Percentiles rank a stretch among this genome's conserved stretches.
Evolutionary conservation across 805 yeast species (phyloP).

Genomic region (Candida multigemmis): DNA sequence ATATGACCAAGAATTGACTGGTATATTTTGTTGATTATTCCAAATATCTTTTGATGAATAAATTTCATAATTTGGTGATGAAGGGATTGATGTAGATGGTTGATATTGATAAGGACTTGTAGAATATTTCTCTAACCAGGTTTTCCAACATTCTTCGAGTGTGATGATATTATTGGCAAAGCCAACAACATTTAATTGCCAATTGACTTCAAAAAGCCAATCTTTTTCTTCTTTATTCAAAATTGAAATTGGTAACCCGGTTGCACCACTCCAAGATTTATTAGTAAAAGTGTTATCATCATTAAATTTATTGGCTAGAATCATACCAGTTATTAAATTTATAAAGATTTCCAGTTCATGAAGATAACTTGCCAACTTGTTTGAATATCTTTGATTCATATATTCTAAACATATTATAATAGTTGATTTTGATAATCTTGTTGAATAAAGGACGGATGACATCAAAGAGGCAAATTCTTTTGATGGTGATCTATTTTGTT

Average conservation of each 20-base stretch:
- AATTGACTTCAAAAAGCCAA: constrained; percentile 56
- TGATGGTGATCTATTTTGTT: constrained; percentile 36
- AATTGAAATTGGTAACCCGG: constrained; percentile 56
- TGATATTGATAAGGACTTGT: constrained; percentile 1
- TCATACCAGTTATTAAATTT: constrained; percentile 57
- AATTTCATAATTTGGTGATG: constrained; percentile 3
- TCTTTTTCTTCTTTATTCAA: constrained; percentile 61
- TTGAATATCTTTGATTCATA: constrained; percentile 49
- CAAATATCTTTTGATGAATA: constrained; percentile 1
- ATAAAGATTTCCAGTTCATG: constrained; percentile 35
- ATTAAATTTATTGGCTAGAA: constrained; percentile 86
- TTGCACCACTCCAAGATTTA: constrained; percentile 94
- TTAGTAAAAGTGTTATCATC: constrained; percentile 96
- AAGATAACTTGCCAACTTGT: constrained; percentile 11
- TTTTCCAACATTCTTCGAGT: constrained; percentile 36
- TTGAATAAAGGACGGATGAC: constrained; percentile 68
- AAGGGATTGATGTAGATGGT: constrained; percentile 3
- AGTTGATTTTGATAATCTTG: constrained; percentile 80
- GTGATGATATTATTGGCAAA: constrained; percentile 29
- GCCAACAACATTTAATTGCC: constrained; percentile 43
- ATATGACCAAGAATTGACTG: constrained; percentile 19
- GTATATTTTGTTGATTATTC: constrained; percentile 5
- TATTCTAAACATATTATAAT: constrained; percentile 73
- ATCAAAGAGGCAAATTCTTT: constrained; percentile 49
- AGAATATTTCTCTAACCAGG: constrained; percentile 31